phyloP scores from a whole-genome alignment of 202 grass and related monocot genomes.

The Saccharum hybrid region DNA sequence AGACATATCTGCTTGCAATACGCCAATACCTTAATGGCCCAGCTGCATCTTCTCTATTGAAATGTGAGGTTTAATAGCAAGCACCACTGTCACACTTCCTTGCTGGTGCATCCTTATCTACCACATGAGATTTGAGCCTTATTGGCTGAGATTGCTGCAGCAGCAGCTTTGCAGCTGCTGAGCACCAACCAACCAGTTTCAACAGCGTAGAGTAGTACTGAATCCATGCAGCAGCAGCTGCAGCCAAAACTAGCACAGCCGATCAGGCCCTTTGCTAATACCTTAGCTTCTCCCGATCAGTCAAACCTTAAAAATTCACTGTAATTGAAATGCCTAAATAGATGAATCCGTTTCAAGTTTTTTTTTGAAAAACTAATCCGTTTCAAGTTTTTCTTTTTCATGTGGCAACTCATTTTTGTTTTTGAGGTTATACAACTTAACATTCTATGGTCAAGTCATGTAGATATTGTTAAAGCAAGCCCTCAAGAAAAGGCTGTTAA shows the following conservation, averaged over 20 bases:
- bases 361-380: not conserved
- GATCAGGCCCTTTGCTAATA: not conserved
- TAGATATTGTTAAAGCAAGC: slow-evolving; percentile 36
- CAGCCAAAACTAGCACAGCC: not conserved
- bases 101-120: slow-evolving; percentile 9
- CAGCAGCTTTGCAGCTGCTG: not conserved
- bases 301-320: not conserved
- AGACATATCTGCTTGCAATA: not conserved
- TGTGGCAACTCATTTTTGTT: not conserved
- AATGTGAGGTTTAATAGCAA: not conserved
- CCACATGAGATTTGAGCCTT: not conserved
- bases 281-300: not conserved
- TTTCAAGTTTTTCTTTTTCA: slow-evolving; percentile 15
- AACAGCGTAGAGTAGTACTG: not conserved
- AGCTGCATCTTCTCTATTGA: slow-evolving; percentile 3
- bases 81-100: slow-evolving; percentile 25
- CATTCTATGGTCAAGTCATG: not conserved
- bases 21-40: not conserved
- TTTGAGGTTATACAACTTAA: not conserved
- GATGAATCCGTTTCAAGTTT: not conserved
- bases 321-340: not conserved
- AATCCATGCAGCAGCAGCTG: not conserved
- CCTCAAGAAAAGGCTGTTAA: slow-evolving; percentile 14
- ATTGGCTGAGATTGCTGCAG: not conserved
- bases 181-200: not conserved